These are phyloP conservation scores for Brachypodium distachyon DNA, from an alignment of 202 grass and related monocot genomes.

Conservation along the genomic window DNA sequence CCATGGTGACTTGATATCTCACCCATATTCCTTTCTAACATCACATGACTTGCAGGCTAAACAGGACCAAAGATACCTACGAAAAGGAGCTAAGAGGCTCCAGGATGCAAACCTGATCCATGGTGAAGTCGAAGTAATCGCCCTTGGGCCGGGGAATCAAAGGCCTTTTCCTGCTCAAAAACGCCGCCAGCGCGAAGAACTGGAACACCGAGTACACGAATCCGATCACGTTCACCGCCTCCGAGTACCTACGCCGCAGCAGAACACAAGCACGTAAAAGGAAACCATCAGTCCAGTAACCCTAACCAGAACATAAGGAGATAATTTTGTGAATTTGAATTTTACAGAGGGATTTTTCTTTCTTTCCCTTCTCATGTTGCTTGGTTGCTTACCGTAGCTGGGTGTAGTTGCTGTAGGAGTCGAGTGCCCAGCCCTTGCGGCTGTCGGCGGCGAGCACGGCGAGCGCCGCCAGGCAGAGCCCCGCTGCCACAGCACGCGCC, in stretches of 20 bases:
- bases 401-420: conserved; percentile 68
- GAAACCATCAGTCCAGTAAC: neutral
- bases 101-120: conserved; percentile 75
- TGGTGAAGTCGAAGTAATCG: conserved; percentile 69
- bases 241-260: conserved; percentile 38
- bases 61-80: conserved; percentile 26
- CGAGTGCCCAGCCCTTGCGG: conserved; percentile 75
- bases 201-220: conserved; percentile 75
- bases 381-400: conserved; percentile 59
- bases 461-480: conserved; percentile 69
- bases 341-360: neutral
- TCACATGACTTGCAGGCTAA: conserved; percentile 13
- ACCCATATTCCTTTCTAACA: neutral
- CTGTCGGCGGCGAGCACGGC: conserved; percentile 65
- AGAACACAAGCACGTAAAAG: neutral
- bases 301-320: neutral
- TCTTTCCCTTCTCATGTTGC: neutral
- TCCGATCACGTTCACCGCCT: conserved; percentile 80
- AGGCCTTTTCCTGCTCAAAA: conserved; percentile 52
- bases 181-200: conserved; percentile 24
- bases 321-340: neutral
- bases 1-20: neutral
- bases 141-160: conserved; percentile 45
- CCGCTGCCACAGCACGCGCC: conserved; percentile 37
- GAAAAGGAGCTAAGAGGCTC: neutral